Conservation (phyloP, 2,329 filamentous ascomycete species). For the Pseudogymnoascus sp. region DNA sequence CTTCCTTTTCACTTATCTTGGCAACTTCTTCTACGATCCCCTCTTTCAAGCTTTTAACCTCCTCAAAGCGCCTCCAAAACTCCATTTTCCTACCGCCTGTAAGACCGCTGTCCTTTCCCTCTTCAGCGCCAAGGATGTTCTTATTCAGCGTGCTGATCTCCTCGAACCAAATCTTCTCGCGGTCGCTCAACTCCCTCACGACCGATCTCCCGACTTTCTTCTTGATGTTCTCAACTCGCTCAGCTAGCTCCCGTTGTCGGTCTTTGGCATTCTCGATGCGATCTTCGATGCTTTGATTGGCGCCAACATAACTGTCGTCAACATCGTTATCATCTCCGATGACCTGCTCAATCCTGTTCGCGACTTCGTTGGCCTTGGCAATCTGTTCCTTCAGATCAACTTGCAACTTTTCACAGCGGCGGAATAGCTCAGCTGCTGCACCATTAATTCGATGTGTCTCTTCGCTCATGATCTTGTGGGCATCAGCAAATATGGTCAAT, state of each 20-base stretch:
- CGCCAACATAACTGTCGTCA: slow-evolving; percentile 41
- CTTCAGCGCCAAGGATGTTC: slow-evolving; percentile 26
- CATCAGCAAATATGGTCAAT: slow-evolving; percentile 63
- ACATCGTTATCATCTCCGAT: slow-evolving; percentile 50
- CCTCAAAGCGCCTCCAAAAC: slow-evolving; percentile 50
- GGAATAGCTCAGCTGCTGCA: slow-evolving; percentile 67
- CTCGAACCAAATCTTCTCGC: slow-evolving; percentile 52
- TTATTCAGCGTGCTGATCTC: slow-evolving; percentile 42
- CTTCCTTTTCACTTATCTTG: slow-evolving; percentile 19
- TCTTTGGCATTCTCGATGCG: slow-evolving; percentile 48
- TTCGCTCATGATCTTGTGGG: slow-evolving; percentile 61
- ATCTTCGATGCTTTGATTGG: slow-evolving; percentile 50
- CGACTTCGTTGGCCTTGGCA: slow-evolving; percentile 56
- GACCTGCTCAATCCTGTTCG: slow-evolving; percentile 58
- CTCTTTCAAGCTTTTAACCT: slow-evolving; percentile 47
- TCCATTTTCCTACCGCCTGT: slow-evolving; percentile 34
- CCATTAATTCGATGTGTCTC: slow-evolving; percentile 63
- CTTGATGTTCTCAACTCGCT: slow-evolving; percentile 53
- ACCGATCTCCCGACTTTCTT: slow-evolving; percentile 38
- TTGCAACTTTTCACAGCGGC: slow-evolving; percentile 61
- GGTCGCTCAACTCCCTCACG: slow-evolving; percentile 51
- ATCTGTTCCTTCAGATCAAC: slow-evolving; percentile 63
- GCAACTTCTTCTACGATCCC: slow-evolving; percentile 41
- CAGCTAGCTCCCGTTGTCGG: slow-evolving; percentile 49
- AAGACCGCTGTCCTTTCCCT: slow-evolving; percentile 3